Percentiles rank a stretch among this genome's conserved stretches.
These are phyloP conservation scores for Ganoderma meredithae DNA, from an alignment of 1,284 basidiomycete species.

Conservation along the genomic window DNA sequence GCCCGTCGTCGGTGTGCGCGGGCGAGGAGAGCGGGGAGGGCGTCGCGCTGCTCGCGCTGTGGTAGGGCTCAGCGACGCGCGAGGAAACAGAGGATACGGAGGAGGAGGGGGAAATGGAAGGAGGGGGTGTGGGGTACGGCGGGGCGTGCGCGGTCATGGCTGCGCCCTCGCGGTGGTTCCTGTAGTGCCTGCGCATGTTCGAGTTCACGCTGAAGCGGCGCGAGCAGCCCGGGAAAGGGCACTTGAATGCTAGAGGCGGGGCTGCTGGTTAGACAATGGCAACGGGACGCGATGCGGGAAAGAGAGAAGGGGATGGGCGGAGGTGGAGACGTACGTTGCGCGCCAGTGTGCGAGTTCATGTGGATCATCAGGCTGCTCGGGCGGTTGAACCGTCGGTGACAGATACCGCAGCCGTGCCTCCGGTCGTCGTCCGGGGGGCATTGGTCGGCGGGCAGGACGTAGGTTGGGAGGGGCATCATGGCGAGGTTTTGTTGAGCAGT, in stretches of 20 bases:
- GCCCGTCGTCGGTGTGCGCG: slow-evolving; percentile 16
- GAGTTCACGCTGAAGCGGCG: slow-evolving; percentile 82
- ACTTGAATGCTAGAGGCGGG: slow-evolving; percentile 64
- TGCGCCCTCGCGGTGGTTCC: slow-evolving; percentile 59
- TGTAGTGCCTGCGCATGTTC: slow-evolving; percentile 80
- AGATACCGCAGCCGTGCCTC: slow-evolving; percentile 70
- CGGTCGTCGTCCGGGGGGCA: slow-evolving; percentile 45
- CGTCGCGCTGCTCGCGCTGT: no score
- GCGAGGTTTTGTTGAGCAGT: slow-evolving; percentile 2
- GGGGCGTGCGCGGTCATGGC: slow-evolving; percentile 3
- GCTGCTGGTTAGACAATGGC: slow-evolving; percentile 7
- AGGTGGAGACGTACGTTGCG: slow-evolving; percentile 60
- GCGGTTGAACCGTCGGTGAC: slow-evolving; percentile 76
- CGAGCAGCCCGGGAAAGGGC: slow-evolving; percentile 76
- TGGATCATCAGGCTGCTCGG: slow-evolving; percentile 81
- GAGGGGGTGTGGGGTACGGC: slow-evolving; percentile 7
- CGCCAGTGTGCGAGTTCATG: slow-evolving; percentile 80
- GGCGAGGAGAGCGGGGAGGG: slow-evolving; percentile 13
- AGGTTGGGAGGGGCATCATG: slow-evolving; percentile 21
- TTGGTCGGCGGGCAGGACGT: slow-evolving; percentile 28
- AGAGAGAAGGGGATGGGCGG: background rate
- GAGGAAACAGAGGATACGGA: slow-evolving; percentile 22
- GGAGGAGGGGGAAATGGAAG: slow-evolving; percentile 13
- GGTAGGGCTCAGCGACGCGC: background rate
- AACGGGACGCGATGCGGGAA: background rate